A percentile compares a stretch with the other conserved stretches of the same genome.
Conservation (phyloP, 345 rosid genomes). For the Salix koriyanagi region DNA sequence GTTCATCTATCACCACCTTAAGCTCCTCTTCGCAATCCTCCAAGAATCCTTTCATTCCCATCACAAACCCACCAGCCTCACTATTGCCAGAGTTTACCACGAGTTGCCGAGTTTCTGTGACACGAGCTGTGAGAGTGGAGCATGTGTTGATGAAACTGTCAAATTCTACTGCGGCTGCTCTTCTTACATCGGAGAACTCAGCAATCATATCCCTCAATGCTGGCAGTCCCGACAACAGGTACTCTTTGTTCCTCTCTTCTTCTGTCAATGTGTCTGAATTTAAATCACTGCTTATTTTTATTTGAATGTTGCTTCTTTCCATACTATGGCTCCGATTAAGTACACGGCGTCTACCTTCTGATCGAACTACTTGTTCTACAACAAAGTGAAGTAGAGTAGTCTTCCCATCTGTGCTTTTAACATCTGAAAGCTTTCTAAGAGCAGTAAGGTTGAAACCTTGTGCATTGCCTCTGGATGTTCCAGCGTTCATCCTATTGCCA, state of each 20-base stretch:
- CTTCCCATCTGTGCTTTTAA: slow-evolving; percentile 70
- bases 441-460: slow-evolving; percentile 66
- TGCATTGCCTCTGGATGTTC: slow-evolving; percentile 86
- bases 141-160: slow-evolving; percentile 43
- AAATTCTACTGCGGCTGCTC: slow-evolving; percentile 52
- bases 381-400: slow-evolving; percentile 79
- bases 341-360: slow-evolving; percentile 51
- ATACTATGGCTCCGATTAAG: slow-evolving; percentile 21
- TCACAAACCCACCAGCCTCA: slow-evolving; percentile 40
- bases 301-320: slow-evolving; percentile 15
- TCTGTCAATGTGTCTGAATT: slow-evolving; percentile 19
- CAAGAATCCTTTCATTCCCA: slow-evolving; percentile 61
- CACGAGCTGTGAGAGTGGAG: slow-evolving; percentile 41
- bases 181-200: slow-evolving; percentile 60
- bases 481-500: slow-evolving; percentile 82
- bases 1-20: slow-evolving; percentile 48
- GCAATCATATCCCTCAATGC: slow-evolving; percentile 38
- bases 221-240: slow-evolving; percentile 49
- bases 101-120: slow-evolving; percentile 40
- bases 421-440: slow-evolving; percentile 61
- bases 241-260: slow-evolving; percentile 44
- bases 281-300: background rate
- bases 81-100: slow-evolving; percentile 22
- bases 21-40: slow-evolving; percentile 61
- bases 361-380: slow-evolving; percentile 66